Evolutionary conservation across 2,329 filamentous ascomycete species (phyloP).

Genomic region (Beauveria asiatica): DNA sequence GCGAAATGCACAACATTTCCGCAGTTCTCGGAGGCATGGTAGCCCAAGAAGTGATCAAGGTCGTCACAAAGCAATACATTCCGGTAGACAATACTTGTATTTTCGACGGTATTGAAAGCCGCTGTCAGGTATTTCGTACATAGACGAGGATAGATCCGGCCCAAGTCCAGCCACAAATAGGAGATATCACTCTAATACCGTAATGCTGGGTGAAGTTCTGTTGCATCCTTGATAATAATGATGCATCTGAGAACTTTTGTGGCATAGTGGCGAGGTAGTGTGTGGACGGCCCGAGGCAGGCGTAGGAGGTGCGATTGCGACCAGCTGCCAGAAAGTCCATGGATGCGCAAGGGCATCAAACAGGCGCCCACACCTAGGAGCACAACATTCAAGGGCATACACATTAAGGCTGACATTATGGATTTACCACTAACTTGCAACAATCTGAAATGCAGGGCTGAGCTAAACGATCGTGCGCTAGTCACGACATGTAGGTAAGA

Average conservation of each 20-base stretch:
- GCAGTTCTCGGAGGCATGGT: constrained; percentile 83
- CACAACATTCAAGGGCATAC: background rate
- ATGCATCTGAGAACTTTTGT: background rate
- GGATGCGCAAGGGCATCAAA: background rate
- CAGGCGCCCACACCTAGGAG: background rate
- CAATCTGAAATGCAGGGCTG: constrained; percentile 62
- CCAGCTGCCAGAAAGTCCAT: background rate
- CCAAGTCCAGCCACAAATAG: background rate
- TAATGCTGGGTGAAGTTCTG: no score
- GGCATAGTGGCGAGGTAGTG: background rate
- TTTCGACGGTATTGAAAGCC: constrained; percentile 59
- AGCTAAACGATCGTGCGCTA: constrained; percentile 62
- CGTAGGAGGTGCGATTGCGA: background rate
- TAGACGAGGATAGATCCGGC: constrained; percentile 18
- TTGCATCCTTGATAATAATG: background rate
- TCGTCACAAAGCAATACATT: constrained; percentile 65
- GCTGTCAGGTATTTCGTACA: constrained; percentile 49
- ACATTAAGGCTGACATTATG: constrained; percentile 39
- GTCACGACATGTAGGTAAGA: constrained; percentile 83
- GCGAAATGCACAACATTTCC: constrained; percentile 88
- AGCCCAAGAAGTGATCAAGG: constrained; percentile 95
- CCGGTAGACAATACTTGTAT: constrained; percentile 64
- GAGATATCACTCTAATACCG: background rate
- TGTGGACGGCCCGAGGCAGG: background rate
- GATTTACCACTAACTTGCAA: constrained; percentile 74